phyloP scores from a whole-genome alignment of 1,284 basidiomycete species.

The Cryptococcus hybrid region DNA sequence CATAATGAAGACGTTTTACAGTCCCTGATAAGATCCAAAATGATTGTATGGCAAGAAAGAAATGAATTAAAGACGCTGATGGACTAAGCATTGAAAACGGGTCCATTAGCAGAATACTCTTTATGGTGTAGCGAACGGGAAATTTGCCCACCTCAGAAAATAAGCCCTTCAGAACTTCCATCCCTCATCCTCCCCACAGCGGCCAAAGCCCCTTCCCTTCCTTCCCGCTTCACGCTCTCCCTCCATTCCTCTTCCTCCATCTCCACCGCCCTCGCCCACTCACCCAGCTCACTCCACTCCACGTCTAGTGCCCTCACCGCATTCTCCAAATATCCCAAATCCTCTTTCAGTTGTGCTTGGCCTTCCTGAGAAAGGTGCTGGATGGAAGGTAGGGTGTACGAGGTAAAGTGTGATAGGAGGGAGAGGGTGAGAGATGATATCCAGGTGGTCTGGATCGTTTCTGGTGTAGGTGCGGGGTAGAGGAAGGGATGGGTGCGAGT shows the following conservation, averaged over 20 bases:
- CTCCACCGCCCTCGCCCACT: slow-evolving; percentile 66
- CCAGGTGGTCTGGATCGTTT: slow-evolving; percentile 83
- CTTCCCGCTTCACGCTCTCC: slow-evolving; percentile 1
- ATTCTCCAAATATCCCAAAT: slow-evolving; percentile 84
- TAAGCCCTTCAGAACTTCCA: too few relatives aligned
- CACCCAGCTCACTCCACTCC: slow-evolving; percentile 68
- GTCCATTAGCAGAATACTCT: too few relatives aligned
- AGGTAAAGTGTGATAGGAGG: slow-evolving; percentile 69
- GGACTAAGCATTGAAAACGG: too few relatives aligned
- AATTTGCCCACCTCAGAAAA: too few relatives aligned
- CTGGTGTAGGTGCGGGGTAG: slow-evolving; percentile 53
- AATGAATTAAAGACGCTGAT: too few relatives aligned
- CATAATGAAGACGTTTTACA: too few relatives aligned
- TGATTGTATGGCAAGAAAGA: too few relatives aligned
- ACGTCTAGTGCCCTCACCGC: slow-evolving; percentile 86
- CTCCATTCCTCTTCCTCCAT: slow-evolving; percentile 56
- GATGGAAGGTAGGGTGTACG: slow-evolving; percentile 62
- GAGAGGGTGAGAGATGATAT: slow-evolving; percentile 80
- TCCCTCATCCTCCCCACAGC: neutral
- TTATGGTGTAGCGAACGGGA: too few relatives aligned
- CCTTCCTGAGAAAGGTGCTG: slow-evolving; percentile 62
- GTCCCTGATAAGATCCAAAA: too few relatives aligned
- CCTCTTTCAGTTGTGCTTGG: slow-evolving; percentile 78
- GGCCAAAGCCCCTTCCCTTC: neutral
- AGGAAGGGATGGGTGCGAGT: slow-evolving; percentile 1